Percentiles rank a stretch among this genome's conserved stretches.
Conservation (phyloP, 345 rosid genomes). For the Lumnitzera littorea region DNA sequence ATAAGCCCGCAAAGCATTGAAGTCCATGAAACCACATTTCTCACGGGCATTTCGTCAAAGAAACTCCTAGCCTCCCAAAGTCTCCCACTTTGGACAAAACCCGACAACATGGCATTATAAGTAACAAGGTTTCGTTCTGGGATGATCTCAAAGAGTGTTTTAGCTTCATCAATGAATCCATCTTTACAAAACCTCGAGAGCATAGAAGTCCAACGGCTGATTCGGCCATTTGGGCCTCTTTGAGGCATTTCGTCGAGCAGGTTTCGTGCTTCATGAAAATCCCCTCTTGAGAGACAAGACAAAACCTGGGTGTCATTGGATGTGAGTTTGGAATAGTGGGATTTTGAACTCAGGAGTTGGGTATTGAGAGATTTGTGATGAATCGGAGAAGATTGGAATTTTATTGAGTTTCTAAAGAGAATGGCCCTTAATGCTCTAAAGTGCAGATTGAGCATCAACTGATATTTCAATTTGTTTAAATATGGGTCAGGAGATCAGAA, state of each 20-base stretch:
- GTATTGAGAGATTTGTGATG: neutral
- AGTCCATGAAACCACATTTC: conserved; percentile 62
- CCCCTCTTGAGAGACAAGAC: conserved; percentile 18
- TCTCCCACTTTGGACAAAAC: conserved; percentile 34
- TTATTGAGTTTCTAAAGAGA: neutral
- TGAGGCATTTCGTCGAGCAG: conserved; percentile 42
- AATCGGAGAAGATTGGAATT: neutral
- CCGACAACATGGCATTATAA: conserved; percentile 58
- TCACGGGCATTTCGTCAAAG: conserved; percentile 45
- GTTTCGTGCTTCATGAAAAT: conserved; percentile 36
- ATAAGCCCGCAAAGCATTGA: conserved; percentile 40
- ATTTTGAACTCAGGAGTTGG: neutral
- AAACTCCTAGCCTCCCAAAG: conserved; percentile 32
- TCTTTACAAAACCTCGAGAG: conserved; percentile 31
- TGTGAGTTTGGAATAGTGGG: conserved; percentile 14
- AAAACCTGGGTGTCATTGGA: conserved; percentile 31
- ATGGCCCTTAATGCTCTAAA: conserved; percentile 4
- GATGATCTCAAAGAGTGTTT: conserved; percentile 42
- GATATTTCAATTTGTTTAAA: too few species aligned
- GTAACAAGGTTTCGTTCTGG: conserved; percentile 44
- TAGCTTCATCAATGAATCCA: conserved; percentile 50
- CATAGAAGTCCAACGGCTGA: conserved; percentile 47
- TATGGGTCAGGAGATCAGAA: too few species aligned
- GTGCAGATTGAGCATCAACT: conserved; percentile 21
- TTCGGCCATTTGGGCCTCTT: conserved; percentile 24